Conservation (phyloP, 768 basidiomycete genomes). For the Phaeotremella fagi region DNA sequence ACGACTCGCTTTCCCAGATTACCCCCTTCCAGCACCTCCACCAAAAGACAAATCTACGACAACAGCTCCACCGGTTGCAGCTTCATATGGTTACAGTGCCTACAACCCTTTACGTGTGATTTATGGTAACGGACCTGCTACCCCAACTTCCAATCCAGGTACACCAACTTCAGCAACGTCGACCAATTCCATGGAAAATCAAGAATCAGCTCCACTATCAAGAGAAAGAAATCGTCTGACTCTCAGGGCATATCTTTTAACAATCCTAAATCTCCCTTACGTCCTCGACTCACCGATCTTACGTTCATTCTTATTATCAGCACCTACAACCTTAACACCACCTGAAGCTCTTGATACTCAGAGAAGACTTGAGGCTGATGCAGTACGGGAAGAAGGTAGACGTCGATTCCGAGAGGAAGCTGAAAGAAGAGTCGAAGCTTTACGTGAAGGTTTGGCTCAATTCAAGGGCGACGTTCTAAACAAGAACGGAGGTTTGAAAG, state of each 20-base stretch:
- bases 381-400: slow-evolving; percentile 76
- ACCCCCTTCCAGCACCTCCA: slow-evolving; percentile 75
- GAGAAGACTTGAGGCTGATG: slow-evolving; percentile 82
- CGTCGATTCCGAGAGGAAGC: slow-evolving; percentile 83
- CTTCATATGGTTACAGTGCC: slow-evolving; percentile 26
- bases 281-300: slow-evolving; percentile 84
- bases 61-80: slow-evolving; percentile 24
- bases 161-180: slow-evolving; percentile 5
- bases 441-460: slow-evolving; percentile 74
- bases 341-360: slow-evolving; percentile 75
- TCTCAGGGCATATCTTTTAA: slow-evolving; percentile 83
- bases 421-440: slow-evolving; percentile 72
- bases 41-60: slow-evolving; percentile 71
- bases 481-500: slow-evolving; percentile 61
- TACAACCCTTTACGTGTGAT: slow-evolving; percentile 44
- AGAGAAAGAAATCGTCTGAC: slow-evolving; percentile 95
- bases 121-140: slow-evolving; percentile 30
- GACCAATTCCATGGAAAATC: not conserved
- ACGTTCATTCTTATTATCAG: slow-evolving; percentile 74
- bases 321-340: slow-evolving; percentile 62
- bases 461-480: slow-evolving; percentile 92
- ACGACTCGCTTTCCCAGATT: slow-evolving; percentile 76
- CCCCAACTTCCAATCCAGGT: slow-evolving; percentile 5
- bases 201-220: slow-evolving; percentile 55
- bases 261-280: slow-evolving; percentile 63